These are phyloP conservation scores for Adansonia grandidieri DNA, from an alignment of 441 rosid genomes.

Conservation along the genomic window DNA sequence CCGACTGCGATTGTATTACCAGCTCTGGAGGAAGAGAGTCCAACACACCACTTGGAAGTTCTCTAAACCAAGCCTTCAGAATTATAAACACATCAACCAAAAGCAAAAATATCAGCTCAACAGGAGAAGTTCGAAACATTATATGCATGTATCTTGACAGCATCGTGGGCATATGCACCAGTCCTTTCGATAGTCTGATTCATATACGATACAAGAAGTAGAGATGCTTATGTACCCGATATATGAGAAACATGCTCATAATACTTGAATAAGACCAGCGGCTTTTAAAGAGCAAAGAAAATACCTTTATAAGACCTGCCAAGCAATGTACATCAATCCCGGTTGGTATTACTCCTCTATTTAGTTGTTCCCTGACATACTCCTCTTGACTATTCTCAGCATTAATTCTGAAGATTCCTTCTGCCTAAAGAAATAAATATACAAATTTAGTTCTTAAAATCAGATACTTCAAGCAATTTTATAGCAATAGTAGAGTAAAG, in stretches of 20 bases:
- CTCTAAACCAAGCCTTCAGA: slow-evolving; percentile 77
- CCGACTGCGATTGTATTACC: slow-evolving; percentile 67
- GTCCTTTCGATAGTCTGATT: neutral
- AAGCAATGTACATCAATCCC: slow-evolving; percentile 74
- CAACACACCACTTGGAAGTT: slow-evolving; percentile 70
- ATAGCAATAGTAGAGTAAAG: neutral
- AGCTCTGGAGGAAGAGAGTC: slow-evolving; percentile 67
- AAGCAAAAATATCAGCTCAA: slow-evolving; percentile 1
- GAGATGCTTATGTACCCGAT: neutral
- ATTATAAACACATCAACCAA: slow-evolving; percentile 13
- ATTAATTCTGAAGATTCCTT: slow-evolving; percentile 72
- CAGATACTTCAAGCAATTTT: neutral
- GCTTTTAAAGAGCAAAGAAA: slow-evolving; percentile 4
- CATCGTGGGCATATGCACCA: neutral
- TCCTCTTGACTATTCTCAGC: slow-evolving; percentile 72
- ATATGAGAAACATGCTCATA: neutral
- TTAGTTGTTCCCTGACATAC: slow-evolving; percentile 63
- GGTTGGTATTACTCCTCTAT: slow-evolving; percentile 59
- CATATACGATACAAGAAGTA: no score
- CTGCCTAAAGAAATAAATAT: slow-evolving; percentile 46
- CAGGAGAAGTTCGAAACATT: neutral
- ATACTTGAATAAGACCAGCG: neutral
- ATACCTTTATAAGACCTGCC: slow-evolving; percentile 76
- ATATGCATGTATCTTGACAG: neutral
- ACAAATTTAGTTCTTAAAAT: neutral